Percentiles rank a stretch among this genome's conserved stretches.
phyloP scores from a whole-genome alignment of 2,329 filamentous ascomycete genomes.

The Hysterium pulicare region DNA sequence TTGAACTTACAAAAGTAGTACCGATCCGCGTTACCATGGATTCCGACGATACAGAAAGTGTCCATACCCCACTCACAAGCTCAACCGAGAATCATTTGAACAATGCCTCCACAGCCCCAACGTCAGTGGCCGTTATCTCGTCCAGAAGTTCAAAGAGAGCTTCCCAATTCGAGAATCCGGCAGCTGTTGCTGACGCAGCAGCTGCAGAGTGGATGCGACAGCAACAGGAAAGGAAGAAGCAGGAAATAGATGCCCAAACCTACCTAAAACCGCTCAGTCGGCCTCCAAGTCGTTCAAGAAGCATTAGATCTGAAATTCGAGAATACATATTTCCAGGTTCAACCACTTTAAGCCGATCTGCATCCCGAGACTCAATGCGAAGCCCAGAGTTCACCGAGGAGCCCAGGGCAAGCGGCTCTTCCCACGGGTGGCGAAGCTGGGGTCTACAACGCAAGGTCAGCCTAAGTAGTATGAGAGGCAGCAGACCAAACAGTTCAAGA shows the following conservation, averaged over 20 bases:
- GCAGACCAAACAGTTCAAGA: slow-evolving; percentile 27
- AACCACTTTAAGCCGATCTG: slow-evolving; percentile 29
- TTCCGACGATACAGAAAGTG: slow-evolving; percentile 27
- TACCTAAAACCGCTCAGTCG: slow-evolving; percentile 20
- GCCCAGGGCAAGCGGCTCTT: slow-evolving; percentile 22
- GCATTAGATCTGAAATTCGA: slow-evolving; percentile 37
- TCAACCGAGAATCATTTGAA: slow-evolving; percentile 38
- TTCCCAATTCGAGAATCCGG: slow-evolving; percentile 34
- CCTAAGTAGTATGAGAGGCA: slow-evolving; percentile 24
- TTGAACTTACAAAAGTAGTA: slow-evolving; percentile 18
- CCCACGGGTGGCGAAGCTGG: slow-evolving; percentile 39
- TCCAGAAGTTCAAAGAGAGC: slow-evolving; percentile 39
- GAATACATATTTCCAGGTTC: slow-evolving; percentile 44
- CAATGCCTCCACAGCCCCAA: slow-evolving; percentile 41
- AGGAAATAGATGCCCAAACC: slow-evolving; percentile 18
- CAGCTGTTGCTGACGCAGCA: slow-evolving; percentile 37
- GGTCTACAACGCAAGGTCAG: slow-evolving; percentile 32
- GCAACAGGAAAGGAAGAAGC: slow-evolving; percentile 40
- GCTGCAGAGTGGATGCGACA: slow-evolving; percentile 44
- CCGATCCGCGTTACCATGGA: slow-evolving; percentile 24
- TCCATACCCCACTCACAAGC: slow-evolving; percentile 42
- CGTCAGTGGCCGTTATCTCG: slow-evolving; percentile 40
- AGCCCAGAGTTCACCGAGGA: slow-evolving; percentile 15
- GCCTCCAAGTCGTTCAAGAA: slow-evolving; percentile 34
- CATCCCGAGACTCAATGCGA: slow-evolving; percentile 33